phyloP scores from a whole-genome alignment of 2,329 filamentous ascomycete genomes.

The Epichloe bromicola region DNA sequence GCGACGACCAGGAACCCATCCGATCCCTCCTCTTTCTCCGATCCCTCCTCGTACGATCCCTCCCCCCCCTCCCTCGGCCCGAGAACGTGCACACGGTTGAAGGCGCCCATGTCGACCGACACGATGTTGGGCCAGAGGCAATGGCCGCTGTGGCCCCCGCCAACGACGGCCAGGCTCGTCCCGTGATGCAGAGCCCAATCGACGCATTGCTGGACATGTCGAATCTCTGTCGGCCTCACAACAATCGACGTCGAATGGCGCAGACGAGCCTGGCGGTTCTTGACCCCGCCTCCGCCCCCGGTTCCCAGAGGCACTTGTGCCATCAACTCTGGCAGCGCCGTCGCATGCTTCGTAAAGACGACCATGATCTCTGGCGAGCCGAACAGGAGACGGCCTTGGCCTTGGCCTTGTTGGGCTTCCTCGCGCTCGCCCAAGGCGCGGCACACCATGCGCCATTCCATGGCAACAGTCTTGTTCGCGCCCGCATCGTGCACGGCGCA shows the following conservation, averaged over 20 bases:
- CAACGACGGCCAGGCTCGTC: conserved; percentile 27
- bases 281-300: conserved; percentile 19
- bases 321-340: conserved; percentile 27
- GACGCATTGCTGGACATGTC: conserved; percentile 41
- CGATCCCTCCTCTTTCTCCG: conserved; percentile 7
- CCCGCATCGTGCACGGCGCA: conserved; percentile 22
- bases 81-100: conserved; percentile 35
- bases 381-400: conserved; percentile 27
- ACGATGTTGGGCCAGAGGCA: conserved; percentile 40
- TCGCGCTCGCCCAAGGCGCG: conserved; percentile 30
- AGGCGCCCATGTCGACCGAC: conserved; percentile 44
- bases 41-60: conserved; percentile 4
- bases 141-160: conserved; percentile 48
- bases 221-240: conserved; percentile 29
- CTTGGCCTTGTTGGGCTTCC: conserved; percentile 17
- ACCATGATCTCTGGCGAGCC: conserved; percentile 35
- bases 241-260: conserved; percentile 30
- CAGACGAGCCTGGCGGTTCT: conserved; percentile 37
- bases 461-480: conserved; percentile 17
- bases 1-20: conserved; percentile 30
- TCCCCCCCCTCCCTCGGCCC: neutral
- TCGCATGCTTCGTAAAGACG: conserved; percentile 27
- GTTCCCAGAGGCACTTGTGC: conserved; percentile 24
- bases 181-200: conserved; percentile 33
- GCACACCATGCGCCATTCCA: conserved; percentile 38